Evolutionary conservation across 108 stramenopile species (phyloP).

Genomic region (Nannochloropsis salina): DNA sequence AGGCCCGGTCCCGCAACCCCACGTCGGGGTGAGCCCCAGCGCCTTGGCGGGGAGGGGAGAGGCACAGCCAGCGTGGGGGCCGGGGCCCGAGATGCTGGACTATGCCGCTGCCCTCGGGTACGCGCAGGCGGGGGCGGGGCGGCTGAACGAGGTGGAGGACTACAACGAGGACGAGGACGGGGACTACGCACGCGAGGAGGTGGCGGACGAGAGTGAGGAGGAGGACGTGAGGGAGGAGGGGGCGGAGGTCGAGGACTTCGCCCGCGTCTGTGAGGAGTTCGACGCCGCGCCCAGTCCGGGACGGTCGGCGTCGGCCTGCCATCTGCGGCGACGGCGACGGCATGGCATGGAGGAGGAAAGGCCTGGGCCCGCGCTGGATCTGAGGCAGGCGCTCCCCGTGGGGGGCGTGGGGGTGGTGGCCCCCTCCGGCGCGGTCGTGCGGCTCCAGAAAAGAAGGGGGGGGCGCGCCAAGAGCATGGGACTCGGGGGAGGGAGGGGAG

Average conservation of each 20-base stretch:
- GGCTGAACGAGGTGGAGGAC: background rate
- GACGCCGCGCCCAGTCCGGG: background rate
- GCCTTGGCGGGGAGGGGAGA: background rate
- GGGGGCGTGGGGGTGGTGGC: background rate
- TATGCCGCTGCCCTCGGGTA: slow-evolving; percentile 4
- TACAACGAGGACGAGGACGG: slow-evolving; percentile 19
- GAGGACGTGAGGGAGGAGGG: background rate
- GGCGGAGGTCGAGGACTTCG: background rate
- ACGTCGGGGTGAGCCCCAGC: background rate
- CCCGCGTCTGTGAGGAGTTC: background rate
- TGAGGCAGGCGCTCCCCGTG: background rate
- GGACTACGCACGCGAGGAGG: slow-evolving; percentile 14
- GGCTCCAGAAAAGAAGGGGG: background rate
- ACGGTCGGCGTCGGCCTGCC: background rate
- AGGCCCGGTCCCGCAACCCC: background rate
- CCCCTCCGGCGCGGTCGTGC: background rate
- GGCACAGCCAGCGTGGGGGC: background rate
- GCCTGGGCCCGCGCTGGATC: background rate
- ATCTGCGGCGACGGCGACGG: background rate
- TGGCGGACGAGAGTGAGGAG: slow-evolving; percentile 3
- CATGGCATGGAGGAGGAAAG: background rate
- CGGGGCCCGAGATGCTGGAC: slow-evolving; percentile 10
- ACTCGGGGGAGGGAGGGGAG: too few species aligned
- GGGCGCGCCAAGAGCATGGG: background rate
- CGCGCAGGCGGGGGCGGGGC: background rate